Base-by-base conservation (phyloP, 352 stramenopile species). In the Globisporangium paddicum region DNA sequence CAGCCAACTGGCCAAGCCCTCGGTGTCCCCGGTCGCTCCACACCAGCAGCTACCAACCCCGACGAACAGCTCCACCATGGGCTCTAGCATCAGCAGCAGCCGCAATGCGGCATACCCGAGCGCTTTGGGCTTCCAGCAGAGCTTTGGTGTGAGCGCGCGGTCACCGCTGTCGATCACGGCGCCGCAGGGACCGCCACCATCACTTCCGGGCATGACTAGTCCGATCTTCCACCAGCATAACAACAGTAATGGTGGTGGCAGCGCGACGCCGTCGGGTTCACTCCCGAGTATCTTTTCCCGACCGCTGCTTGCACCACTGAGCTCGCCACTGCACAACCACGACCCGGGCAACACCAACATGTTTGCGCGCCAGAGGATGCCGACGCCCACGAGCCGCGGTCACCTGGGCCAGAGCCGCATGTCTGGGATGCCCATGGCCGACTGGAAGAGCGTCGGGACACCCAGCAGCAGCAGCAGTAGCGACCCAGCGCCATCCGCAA, bases 261-360 rank as follows among this genome's bases (percentile, higher is more conserved):
- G 42, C 2, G 40, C 48, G 23, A 68, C 65, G 18, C 69, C 75
- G 0, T 65, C 66, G 2, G 58, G 41, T 2, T 71, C 72, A 10
- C 63, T 85, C 0, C 75, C 75, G 13, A 85, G 75, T 52, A 66
- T 85, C 21, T 85, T 85, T 41, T 66, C 72, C 3, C 65, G 75
- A 13, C 68, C 69, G 21, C 60, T 80, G 8, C 58, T 85, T 19
- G 70, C 71, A 18, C 75, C 75, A 3, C 44, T 81, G 30, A 44
- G 61, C 2, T 80, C 75, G 28, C 71, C 72, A 6, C 21, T 45
- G 11, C 30, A 50, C 30, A 41, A 47, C 42, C 44, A 55, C n/a
- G 37, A 55, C 26, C 3, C 25, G 7, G 10, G 10, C 28, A 54
- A 47, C 32, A 37, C 54, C 28, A 54, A 47, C 32, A 37, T 58